Evolutionary conservation across 2,329 filamentous ascomycete genomes (phyloP), one percentile per base, ranked within the genome.

Genomic region (Whalleya microplaca): DNA sequence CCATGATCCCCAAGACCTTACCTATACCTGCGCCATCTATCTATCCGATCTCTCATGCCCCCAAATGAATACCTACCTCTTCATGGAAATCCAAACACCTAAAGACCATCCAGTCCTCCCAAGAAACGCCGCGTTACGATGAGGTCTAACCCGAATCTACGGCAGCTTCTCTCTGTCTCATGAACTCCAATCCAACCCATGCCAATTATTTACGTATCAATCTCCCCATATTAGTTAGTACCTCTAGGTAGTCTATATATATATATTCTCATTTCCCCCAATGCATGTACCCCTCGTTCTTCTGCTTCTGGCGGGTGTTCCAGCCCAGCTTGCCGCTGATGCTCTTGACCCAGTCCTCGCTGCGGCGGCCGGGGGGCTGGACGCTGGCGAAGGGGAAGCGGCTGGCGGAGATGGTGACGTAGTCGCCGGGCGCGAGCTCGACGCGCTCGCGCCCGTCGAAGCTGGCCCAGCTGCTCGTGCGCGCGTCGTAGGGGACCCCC

Each of bases 381-480:
- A 94, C 90, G 53, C 84, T 87, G 0, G 91, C 90, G 73, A 94
- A 95, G 0, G 91, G 91, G 68, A 89, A 94, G 41, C 91, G 77
- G 63, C 87, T 91, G 2, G 91, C 91, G 64, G 88, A 91, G 59
- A 95, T 89, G 1, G 90, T 94, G 4, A 94, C 90, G 71, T 95
- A 95, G 74, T 95, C 91, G 16, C 91, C 91, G 0, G 90, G 88
- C 47, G 77, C 73, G 40, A 95, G 79, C 76, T 95, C 90, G n/a
- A 91, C 76, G 76, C 92, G 86, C 78, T 97, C 92, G 59, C 92
- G 84, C 1, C 95, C 95, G 73, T 99, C 95, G 71, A 99, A 99
- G 73, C 92, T 96, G n/a, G 93, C 95, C 94, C 95, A 99, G 41
- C 90, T 93, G 65, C 86, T 89, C 3, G 92, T 92, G 48, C 95